Percentiles rank a stretch among this genome's conserved stretches.
Conservation (phyloP, 257 asterid species). For the Solanum ossicruentum region DNA sequence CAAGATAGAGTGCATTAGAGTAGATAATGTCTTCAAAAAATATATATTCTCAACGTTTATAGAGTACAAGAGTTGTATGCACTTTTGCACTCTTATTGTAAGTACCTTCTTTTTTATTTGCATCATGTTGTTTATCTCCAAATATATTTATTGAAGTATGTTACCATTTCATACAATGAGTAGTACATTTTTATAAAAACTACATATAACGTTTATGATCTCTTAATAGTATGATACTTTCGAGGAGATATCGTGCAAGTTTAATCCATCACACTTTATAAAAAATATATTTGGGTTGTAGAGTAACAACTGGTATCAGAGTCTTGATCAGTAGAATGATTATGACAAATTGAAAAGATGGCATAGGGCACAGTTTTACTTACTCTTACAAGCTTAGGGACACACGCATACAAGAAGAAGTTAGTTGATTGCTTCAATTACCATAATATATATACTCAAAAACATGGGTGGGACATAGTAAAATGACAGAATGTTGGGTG, state of each 20-base stretch:
- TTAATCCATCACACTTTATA: not conserved
- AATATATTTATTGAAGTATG: too few species aligned
- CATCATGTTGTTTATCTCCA: not conserved
- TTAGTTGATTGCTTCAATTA: too few species aligned
- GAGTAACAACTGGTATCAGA: accelerated
- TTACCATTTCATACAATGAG: too few species aligned
- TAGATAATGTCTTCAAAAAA: not conserved
- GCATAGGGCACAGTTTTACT: not conserved
- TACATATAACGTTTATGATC: too few species aligned
- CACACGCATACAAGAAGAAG: not conserved
- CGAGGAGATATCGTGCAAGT: accelerated
- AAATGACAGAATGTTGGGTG: not conserved
- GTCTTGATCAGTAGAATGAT: not conserved
- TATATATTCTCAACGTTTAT: not conserved
- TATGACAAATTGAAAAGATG: not conserved
- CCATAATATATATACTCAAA: too few species aligned
- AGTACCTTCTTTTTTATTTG: not conserved
- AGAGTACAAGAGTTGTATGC: not conserved
- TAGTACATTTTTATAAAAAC: too few species aligned
- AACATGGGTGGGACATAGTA: too few species aligned
- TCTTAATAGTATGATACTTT: not conserved
- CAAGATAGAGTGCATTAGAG: not conserved
- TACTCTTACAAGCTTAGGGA: not conserved
- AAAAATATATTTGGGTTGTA: too few species aligned
- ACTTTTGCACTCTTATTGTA: not conserved